Conservation (phyloP, 257 asterid genomes). For the Gentiana dahurica region DNA sequence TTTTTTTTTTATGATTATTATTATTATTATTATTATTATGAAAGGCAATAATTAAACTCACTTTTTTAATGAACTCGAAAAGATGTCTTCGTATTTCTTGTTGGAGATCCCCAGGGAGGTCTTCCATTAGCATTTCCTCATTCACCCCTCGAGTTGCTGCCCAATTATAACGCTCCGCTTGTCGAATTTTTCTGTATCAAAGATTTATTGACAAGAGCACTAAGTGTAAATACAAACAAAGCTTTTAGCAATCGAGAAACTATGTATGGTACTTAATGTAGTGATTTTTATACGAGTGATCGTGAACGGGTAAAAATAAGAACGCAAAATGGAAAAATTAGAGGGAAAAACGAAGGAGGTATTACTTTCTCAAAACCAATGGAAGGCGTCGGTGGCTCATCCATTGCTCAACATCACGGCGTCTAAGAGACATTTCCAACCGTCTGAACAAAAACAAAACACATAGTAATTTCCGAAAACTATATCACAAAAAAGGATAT, state of each 20-base stretch:
- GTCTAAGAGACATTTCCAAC: slow-evolving; percentile 71
- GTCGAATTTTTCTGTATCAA: slow-evolving; percentile 56
- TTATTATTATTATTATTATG: not conserved
- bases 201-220: not conserved
- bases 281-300: no score
- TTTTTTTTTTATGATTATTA: not conserved
- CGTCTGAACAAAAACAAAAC: slow-evolving; percentile 37
- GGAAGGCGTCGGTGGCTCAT: slow-evolving; percentile 94
- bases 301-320: not conserved
- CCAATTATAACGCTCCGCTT: slow-evolving; percentile 79
- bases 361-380: slow-evolving; percentile 53
- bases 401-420: slow-evolving; percentile 94
- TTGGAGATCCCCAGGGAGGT: slow-evolving; percentile 92
- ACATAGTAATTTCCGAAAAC: no score
- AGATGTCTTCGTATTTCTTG: slow-evolving; percentile 85
- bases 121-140: slow-evolving; percentile 74
- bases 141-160: slow-evolving; percentile 93
- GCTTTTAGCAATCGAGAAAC: no score
- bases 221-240: no score
- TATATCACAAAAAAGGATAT: no score
- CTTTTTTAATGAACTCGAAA: slow-evolving; percentile 64
- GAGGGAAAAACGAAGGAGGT: not conserved
- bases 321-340: not conserved
- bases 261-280: not conserved
- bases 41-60: slow-evolving; percentile 18